A percentile compares a stretch with the other conserved stretches of the same genome.
These are phyloP conservation scores for Cryptococcus wingfieldii DNA, from an alignment of 1,284 basidiomycete genomes.

Conservation along the genomic window DNA sequence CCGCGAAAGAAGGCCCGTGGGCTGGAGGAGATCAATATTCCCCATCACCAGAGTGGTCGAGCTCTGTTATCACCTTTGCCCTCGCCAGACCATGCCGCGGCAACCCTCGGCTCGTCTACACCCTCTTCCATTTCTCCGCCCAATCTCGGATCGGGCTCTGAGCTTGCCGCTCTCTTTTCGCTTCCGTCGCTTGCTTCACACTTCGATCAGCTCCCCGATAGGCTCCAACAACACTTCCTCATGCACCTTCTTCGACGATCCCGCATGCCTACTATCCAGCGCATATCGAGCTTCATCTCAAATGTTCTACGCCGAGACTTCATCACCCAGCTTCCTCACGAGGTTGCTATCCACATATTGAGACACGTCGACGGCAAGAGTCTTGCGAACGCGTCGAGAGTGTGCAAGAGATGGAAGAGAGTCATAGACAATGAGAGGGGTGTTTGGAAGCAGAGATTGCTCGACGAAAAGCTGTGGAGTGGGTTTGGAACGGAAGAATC, in stretches of 20 bases:
- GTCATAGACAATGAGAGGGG: conserved; percentile 42
- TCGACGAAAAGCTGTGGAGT: conserved; percentile 39
- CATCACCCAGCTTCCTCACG: conserved; percentile 40
- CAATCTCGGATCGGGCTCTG: conserved; percentile 36
- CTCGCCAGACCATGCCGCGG: conserved; percentile 31
- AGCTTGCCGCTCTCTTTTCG: conserved; percentile 43
- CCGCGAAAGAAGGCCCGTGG: conserved; percentile 42
- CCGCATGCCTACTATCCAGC: conserved; percentile 46
- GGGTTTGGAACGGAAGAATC: conserved; percentile 46
- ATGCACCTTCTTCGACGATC: conserved; percentile 47
- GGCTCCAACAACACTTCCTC: conserved; percentile 47
- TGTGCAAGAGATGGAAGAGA: conserved; percentile 40
- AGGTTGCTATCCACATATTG: conserved; percentile 46
- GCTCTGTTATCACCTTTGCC: conserved; percentile 33
- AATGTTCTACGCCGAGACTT: conserved; percentile 47
- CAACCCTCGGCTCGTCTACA: conserved; percentile 8
- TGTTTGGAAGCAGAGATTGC: conserved; percentile 41
- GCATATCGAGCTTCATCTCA: conserved; percentile 37
- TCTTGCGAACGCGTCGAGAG: conserved; percentile 33
- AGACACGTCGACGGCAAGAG: conserved; percentile 33
- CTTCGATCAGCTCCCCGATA: conserved; percentile 46
- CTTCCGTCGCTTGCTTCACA: conserved; percentile 39
- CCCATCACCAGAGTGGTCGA: conserved; percentile 14
- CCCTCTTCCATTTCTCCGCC: conserved; percentile 10
- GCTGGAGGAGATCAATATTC: conserved; percentile 21